Evolutionary conservation across 208 protist genomes (phyloP).

Genomic region (Acanthamoeba rhysodes): DNA sequence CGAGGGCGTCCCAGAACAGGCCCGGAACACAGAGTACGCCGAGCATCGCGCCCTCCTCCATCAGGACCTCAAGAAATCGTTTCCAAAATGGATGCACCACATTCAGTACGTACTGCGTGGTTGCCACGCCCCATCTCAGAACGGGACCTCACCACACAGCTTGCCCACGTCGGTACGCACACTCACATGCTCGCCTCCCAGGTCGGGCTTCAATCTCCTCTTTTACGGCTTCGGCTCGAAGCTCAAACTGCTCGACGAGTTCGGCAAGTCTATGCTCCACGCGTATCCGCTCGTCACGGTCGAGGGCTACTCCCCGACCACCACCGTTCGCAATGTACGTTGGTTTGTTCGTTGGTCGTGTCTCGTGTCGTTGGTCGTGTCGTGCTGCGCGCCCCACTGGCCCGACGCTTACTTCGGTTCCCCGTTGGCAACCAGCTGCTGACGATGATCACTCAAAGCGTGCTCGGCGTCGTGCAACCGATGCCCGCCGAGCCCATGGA

Average conservation of each 20-base stretch:
- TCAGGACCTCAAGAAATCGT: neutral
- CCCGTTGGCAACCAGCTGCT: neutral
- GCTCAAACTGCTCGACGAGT: constrained; percentile 26
- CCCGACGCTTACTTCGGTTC: neutral
- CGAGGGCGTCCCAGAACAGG: neutral
- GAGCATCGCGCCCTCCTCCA: neutral
- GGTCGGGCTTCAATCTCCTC: constrained; percentile 64
- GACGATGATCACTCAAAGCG: constrained; percentile 43
- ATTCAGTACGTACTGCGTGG: constrained; percentile 35
- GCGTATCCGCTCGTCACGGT: neutral
- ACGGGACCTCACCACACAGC: neutral
- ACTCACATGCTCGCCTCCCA: neutral
- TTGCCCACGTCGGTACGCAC: neutral
- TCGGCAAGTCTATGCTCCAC: constrained; percentile 6
- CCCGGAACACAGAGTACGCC: neutral
- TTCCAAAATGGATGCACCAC: constrained; percentile 57
- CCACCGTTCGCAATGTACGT: constrained; percentile 35
- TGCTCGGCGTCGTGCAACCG: neutral
- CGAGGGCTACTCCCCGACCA: constrained; percentile 63
- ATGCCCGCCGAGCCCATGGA: constrained; percentile 61
- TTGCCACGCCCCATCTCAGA: neutral
- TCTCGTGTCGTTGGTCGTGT: neutral
- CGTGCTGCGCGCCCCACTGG: neutral
- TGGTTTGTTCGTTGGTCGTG: neutral
- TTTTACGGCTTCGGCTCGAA: constrained; percentile 73